Evolutionary conservation across 805 yeast genomes (phyloP).

Genomic region (Lipomyces orientalis): DNA sequence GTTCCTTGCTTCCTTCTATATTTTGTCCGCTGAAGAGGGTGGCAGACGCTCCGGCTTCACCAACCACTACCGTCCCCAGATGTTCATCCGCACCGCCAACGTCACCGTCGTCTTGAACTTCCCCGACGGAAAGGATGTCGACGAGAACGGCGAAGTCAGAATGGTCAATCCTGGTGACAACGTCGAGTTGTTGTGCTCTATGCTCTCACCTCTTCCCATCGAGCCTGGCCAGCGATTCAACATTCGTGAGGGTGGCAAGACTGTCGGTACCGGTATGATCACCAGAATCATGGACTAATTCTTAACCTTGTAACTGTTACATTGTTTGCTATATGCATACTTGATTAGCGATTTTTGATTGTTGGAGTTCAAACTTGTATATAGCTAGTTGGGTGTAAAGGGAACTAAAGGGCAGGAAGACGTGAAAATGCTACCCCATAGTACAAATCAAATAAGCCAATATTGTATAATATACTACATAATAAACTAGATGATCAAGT

Average conservation of each 20-base stretch:
- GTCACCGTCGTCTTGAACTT: conserved; percentile 88
- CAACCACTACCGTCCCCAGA: conserved; percentile 97
- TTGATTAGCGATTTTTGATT: not conserved
- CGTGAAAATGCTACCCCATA: not conserved
- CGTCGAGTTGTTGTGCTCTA: conserved; percentile 90
- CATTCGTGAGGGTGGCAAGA: conserved; percentile 99
- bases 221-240: conserved; percentile 98
- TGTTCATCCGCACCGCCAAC: conserved; percentile 94
- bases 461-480: not conserved
- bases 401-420: not conserved
- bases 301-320: not conserved
- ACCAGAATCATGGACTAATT: conserved; percentile 82
- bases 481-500: not conserved
- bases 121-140: conserved; percentile 62
- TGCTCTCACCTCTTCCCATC: conserved; percentile 88
- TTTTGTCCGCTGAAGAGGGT: conserved; percentile 96
- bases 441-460: not conserved
- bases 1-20: conserved; percentile 90
- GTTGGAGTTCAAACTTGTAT: not conserved
- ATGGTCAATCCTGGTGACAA: conserved; percentile 97
- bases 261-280: conserved; percentile 98
- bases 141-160: conserved; percentile 30
- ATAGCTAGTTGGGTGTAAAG: not conserved
- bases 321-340: not conserved
- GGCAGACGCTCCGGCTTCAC: conserved; percentile 99